Evolutionary conservation across 352 stramenopile genomes (phyloP), one percentile per base, ranked within the genome.

Genomic region (Phytophthora podocarpi): DNA sequence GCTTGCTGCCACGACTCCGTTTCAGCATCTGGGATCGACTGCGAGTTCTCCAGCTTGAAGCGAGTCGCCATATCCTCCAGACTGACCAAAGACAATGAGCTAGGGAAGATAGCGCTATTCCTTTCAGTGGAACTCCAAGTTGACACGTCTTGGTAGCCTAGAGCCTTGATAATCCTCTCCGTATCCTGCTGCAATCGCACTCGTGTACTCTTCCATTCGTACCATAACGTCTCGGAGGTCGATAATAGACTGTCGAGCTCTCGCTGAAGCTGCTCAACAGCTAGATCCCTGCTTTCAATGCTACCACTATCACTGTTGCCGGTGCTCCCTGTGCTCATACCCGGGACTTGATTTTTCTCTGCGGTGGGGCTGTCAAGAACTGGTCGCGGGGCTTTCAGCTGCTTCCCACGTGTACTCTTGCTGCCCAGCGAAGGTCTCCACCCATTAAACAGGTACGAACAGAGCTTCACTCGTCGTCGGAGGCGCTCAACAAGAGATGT

Each of bases 151-250:
- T 61, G 46, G 6, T 49, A 66, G 2, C 66, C 53, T 15, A 67
- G 32, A 31, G 41, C 32, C 10, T 23, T 16, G 16, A 79, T 32
- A 10, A 74, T 28, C 15, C 27, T 53, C 8, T 67, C 47, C 0
- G 75, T 5, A 5, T 82, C 64, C 4, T 30, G 21, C 13, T 66
- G 57, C 3, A 67, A 32, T 4, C 66, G 53, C 13, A 67, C 28
- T 47, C 70, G 71, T 1, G 45, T 59, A 2, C 70, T 64, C n/a
- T 72, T 82, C 75, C 75, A 86, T 27, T 83, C 62, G 21, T 66
- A 63, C 80, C 80, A 89, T 2, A 80, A n/a, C 18, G 52, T 64
- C 16, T 86, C 76, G 0, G 65, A 61, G 0, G 53, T 21, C 3
- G 18, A 52, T 27, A 63, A 48, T 20, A 72, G 57, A 20, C 18